Evolutionary conservation across 352 stramenopile genomes (phyloP), one percentile per base, ranked within the genome.

Genomic region (Phytophthora quininea): DNA sequence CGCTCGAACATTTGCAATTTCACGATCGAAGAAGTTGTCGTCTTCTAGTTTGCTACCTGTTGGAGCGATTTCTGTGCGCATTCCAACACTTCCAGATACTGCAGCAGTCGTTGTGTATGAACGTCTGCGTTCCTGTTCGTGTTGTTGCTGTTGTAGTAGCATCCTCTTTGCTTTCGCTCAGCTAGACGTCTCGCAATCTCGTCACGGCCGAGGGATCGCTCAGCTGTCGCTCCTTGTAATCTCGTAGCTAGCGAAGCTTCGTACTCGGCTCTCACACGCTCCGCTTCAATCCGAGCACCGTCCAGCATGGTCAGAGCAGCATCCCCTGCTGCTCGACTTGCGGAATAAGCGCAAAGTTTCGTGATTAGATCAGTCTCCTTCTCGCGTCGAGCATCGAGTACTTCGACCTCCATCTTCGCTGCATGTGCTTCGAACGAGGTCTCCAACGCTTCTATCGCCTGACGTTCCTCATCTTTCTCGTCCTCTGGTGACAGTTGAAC

Each of bases 1-100:
- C 3, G 67, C 65, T 38, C 76, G 66, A 3, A 85, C 67, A 11
- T 55, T 59, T 8, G 65, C 64, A 11, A 83, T 75, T 40, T 73
- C 64, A 62, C 45, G 69, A 50, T 66, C 59, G 8, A 72, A 40
- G 12, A 53, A 58, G 31, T 49, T 45, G 19, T 82, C 77, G 24
- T 58, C 55, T 32, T 67, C 14, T 62, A 38, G 0, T 54, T 50
- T 1, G 27, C 29, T 40, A 56, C 14, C 19, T 50, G 42, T 4
- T 11, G 35, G 35, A 40, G 35, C 35, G 35, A 40, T 40, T 6
- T 40, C 35, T 11, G 6, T 11, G 35, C 35, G 6, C 35, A 11
- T 11, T 11, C 35, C 10, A 40, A 40, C 35, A 40, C 35, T 40
- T 40, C 10, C 35, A 40, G 35, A 6, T 11, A 11, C 6, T 40